phyloP scores from a whole-genome alignment of 371 early-diverging fungal species.

The Mortierella sp. region DNA sequence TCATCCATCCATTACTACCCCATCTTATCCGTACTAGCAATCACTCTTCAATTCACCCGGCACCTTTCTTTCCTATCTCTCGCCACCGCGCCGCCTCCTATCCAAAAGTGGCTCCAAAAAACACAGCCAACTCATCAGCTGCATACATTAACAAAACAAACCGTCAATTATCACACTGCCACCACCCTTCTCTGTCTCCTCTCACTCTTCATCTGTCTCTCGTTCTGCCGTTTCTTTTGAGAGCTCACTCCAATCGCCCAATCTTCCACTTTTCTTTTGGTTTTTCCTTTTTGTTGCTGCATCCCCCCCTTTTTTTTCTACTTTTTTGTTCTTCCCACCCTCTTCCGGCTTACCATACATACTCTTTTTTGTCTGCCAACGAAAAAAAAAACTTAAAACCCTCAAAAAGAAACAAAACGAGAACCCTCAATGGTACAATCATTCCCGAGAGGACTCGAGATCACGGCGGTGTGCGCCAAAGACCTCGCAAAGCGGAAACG shows the following conservation, averaged over 20 bases:
- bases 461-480: conserved; percentile 41
- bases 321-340: no score
- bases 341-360: no score
- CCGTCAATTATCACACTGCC: not conserved
- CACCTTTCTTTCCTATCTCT: not conserved
- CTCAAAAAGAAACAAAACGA: no score
- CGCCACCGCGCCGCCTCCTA: not conserved
- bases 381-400: not conserved
- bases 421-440: conserved; percentile 52
- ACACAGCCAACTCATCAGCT: not conserved
- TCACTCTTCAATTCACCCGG: not conserved
- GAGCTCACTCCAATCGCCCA: not conserved
- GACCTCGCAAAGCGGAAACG: conserved; percentile 47
- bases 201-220: not conserved
- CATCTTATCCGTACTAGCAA: not conserved
- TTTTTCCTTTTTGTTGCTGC: not conserved
- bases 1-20: not conserved
- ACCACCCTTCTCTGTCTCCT: no score
- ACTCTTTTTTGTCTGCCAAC: no score
- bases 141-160: not conserved
- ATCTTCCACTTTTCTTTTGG: not conserved
- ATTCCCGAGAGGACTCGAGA: conserved; percentile 37
- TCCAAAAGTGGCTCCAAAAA: not conserved
- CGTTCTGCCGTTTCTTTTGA: not conserved
- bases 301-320: not conserved